Evolutionary conservation across 2,329 filamentous ascomycete species (phyloP), one percentile per base, ranked within the genome.

Genomic region (Cladophialophora immunda): DNA sequence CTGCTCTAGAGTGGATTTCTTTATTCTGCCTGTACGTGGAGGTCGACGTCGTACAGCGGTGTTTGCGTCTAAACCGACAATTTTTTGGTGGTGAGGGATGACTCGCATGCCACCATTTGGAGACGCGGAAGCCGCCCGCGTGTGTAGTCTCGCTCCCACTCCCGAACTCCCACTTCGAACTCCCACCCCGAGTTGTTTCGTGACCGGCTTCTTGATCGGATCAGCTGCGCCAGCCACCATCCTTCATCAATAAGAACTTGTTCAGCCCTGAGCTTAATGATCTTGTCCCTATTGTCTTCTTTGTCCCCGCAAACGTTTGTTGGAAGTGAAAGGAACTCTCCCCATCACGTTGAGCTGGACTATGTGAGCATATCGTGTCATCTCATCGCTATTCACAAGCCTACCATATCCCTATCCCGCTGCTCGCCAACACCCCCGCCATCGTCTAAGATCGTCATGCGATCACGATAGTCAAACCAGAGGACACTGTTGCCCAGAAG

Each of bases 281-380:
- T 25, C n/a, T 64, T 25, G 53, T 41, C 54, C 22, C 27, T 56
- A 22, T 55, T 56, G 34, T 60, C 32, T 32, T 29, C 54, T 32
- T 36, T 50, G 34, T 56, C 5, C n/a, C 50, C 36, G 56, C 50
- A 29, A 41, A 55, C 30, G 55, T 50, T 11, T 11, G 56, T 6
- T 8, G 29, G 25, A 52, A 22, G 17, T 57, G 30, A 62, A 47
- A 45, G 58, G 34, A 50, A 56, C 25, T 54, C 34, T 6, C 34
- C 5, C 38, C 27, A 52, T 7, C 27, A 45, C 34, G 27, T 45
- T 58, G 29, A 34, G 13, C 34, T 56, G 32, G 59, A 62, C 59
- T 64, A 66, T 64, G 60, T 63, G 64, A 68, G 52, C 52, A 52
- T 38, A 53, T 68, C 47, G 27, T 50, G 59, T 57, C 34, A 60